phyloP scores from a whole-genome alignment of 768 basidiomycete species.

The Tricholomella constricta region DNA sequence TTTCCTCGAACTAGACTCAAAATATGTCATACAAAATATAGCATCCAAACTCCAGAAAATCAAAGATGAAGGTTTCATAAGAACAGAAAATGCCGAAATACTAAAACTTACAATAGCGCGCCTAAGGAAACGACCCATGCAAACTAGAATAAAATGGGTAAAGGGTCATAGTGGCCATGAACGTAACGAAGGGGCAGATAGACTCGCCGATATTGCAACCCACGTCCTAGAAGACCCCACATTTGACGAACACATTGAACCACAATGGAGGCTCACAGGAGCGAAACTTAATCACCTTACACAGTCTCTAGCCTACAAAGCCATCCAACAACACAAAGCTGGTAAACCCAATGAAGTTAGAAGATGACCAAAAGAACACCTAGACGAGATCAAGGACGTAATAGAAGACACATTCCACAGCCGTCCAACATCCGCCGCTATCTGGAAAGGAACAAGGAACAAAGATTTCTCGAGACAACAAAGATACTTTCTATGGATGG shows the following conservation, averaged over 20 bases:
- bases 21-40: constrained; percentile 15
- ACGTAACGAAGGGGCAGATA: no score
- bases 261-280: background rate
- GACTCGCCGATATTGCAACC: no score
- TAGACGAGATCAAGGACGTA: background rate
- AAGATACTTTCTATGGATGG: background rate
- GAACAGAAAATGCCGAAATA: background rate
- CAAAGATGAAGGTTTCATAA: constrained; percentile 16
- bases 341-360: background rate
- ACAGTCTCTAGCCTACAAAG: background rate
- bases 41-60: constrained; percentile 1
- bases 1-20: constrained; percentile 18
- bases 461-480: background rate
- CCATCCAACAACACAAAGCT: no score
- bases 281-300: background rate
- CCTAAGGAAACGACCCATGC: background rate
- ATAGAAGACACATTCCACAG: background rate
- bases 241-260: no score
- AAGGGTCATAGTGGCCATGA: no score
- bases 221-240: no score
- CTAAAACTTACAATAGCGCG: no score
- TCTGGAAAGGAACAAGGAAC: background rate
- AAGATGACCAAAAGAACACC: background rate
- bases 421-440: background rate
- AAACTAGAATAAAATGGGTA: no score